Percentiles rank a stretch among this genome's conserved stretches.
These are phyloP conservation scores for Capronia epimyces DNA, from an alignment of 2,329 filamentous ascomycete species.

Conservation along the genomic window DNA sequence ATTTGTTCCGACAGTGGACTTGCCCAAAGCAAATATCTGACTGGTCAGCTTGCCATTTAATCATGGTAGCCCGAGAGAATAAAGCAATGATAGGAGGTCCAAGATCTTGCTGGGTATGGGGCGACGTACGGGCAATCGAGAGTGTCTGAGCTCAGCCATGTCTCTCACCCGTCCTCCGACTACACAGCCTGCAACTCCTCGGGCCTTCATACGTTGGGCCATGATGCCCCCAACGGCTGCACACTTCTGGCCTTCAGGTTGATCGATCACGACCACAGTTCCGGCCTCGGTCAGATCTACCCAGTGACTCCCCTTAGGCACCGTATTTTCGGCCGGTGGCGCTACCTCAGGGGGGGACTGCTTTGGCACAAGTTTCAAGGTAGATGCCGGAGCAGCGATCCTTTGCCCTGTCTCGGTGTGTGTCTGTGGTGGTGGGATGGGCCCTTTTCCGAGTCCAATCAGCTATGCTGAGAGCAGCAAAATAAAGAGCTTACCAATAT, in stretches of 20 bases:
- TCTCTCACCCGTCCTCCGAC: conserved; percentile 65
- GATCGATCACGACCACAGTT: conserved; percentile 62
- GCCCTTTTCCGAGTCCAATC: conserved; percentile 12
- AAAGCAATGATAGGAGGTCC: background rate
- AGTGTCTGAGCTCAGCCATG: conserved; percentile 53
- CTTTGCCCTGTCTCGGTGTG: conserved; percentile 5
- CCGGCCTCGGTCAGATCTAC: conserved; percentile 58
- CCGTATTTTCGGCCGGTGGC: conserved; percentile 40
- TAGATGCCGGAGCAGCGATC: conserved; percentile 42
- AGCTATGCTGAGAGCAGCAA: background rate
- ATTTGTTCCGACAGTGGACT: conserved; percentile 42
- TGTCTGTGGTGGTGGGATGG: conserved; percentile 8
- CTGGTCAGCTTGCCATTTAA: conserved; percentile 1
- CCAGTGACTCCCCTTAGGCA: conserved; percentile 60
- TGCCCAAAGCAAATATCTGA: conserved; percentile 42
- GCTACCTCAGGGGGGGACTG: conserved; percentile 33
- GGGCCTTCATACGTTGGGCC: conserved; percentile 61
- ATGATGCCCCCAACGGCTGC: conserved; percentile 73
- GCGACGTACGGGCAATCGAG: conserved; percentile 52
- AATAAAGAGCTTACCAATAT: conserved; percentile 47
- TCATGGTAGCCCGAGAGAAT: background rate
- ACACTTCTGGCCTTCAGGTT: conserved; percentile 60
- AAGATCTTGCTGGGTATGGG: background rate
- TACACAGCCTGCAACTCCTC: conserved; percentile 58
- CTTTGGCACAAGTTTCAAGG: conserved; percentile 50